Base-by-base conservation (phyloP, 2,329 filamentous ascomycete species). In the Furcasterigmium furcatum region DNA sequence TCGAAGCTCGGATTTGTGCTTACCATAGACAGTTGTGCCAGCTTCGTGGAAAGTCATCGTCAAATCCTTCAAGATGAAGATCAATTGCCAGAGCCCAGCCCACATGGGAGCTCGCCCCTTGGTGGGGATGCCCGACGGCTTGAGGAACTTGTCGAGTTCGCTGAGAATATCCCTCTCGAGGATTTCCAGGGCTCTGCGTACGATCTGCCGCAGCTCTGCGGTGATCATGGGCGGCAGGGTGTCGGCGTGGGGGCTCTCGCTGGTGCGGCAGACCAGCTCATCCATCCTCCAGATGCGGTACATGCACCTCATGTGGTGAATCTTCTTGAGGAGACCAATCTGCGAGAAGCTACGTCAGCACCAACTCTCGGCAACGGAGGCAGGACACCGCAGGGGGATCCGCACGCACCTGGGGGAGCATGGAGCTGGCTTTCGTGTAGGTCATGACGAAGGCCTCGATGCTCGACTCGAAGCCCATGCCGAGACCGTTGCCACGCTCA, bases 71-170 rank as follows among this genome's bases (percentile, higher is more conserved):
- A 77, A 76, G 53, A 74, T 67, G 34, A 76, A 61, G 36, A 77
- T 70, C 46, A 76, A 56, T 49, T 75, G 70, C 72, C 74, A 76
- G 56, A 75, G 57, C 54, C 67, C 68, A 14, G 65, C 68, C 72
- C 73, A 77, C 19, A 76, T 53, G n/a, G 68, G 65, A 46, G 74
- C 56, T 41, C 63, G 65, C 43, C 72, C 70, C 13, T 67, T 57
- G 1, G 58, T 49, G 4, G 38, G 34, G 5, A 45, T 38, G 18
- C 38, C 41, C 2, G 27, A 38, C 29, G 35, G 22, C 35, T 36
- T 55, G 25, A 71, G 56, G 34, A 60, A 64, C 22, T 65, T 64
- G 42, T 72, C 69, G 21, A 72, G 59, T 30, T 65, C 62, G 50
- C 62, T 65, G 41, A 71, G 57, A 29, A 73, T 62, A 45, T 71